These are phyloP conservation scores for Calcarisporium arbuscula DNA, from an alignment of 2,329 filamentous ascomycete species.

Conservation along the genomic window DNA sequence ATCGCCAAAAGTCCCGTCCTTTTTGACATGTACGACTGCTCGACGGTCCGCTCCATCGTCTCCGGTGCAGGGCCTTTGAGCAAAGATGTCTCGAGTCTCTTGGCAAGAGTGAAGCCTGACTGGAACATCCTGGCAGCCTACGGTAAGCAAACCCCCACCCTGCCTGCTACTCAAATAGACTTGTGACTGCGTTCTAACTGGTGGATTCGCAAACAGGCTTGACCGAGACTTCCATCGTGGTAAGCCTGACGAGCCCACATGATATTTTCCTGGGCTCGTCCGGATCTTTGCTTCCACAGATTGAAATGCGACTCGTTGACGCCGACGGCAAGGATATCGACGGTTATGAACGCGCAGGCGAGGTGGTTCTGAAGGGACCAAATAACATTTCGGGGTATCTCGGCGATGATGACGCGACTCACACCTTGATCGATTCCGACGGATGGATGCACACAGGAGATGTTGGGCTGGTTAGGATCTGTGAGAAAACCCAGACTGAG, in stretches of 20 bases:
- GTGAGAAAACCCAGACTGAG: neutral
- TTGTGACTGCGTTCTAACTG: neutral
- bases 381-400: conserved; percentile 1
- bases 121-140: conserved; percentile 1
- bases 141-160: neutral
- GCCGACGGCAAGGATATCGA: neutral
- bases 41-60: conserved; percentile 1
- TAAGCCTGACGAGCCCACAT: neutral
- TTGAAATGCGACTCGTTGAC: neutral
- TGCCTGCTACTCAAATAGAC: neutral
- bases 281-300: conserved; percentile 1
- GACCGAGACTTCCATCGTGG: neutral
- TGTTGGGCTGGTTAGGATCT: neutral
- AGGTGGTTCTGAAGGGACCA: conserved; percentile 1
- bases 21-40: neutral
- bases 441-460: conserved; percentile 3
- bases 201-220: neutral
- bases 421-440: neutral
- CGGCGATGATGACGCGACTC: conserved; percentile 1
- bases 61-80: neutral
- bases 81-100: too few relatives aligned
- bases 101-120: neutral
- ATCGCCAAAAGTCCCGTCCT: neutral
- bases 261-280: conserved; percentile 1
- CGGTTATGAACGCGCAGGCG: neutral